Percentiles rank a stretch among this genome's conserved stretches.
Conservation (phyloP, 2,329 filamentous ascomycete species). For the Calonectria ilicicola region DNA sequence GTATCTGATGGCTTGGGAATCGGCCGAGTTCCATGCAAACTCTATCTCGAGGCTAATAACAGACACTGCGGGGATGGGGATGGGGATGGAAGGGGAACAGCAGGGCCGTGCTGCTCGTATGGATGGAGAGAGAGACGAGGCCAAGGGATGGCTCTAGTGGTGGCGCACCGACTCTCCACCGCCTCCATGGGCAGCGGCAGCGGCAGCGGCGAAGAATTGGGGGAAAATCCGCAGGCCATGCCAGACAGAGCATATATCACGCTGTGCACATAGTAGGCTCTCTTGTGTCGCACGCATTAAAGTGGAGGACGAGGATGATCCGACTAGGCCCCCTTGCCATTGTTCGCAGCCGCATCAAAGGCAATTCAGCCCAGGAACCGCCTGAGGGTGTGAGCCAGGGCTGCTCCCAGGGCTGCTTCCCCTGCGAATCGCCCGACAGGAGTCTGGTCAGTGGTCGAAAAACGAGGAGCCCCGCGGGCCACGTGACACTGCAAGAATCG, state of each 20-base stretch:
- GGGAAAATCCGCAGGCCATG: background rate
- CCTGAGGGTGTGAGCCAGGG: background rate
- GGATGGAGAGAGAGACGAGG: background rate
- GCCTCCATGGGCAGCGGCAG: background rate
- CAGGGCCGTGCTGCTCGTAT: background rate
- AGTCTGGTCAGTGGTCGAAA: conserved; percentile 4
- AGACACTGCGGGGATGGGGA: conserved; percentile 1
- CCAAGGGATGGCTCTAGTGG: background rate
- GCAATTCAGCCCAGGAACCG: conserved; percentile 13
- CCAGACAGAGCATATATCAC: too few species aligned
- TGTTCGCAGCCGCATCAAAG: conserved; percentile 6
- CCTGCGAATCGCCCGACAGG: conserved; percentile 10
- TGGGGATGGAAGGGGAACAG: background rate
- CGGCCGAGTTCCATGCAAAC: conserved; percentile 3
- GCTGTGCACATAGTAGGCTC: too few species aligned
- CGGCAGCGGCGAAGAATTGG: background rate
- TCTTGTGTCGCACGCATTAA: background rate
- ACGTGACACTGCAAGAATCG: conserved; percentile 46
- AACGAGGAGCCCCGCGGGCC: conserved; percentile 44
- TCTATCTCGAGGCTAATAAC: conserved; percentile 2
- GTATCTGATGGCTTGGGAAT: background rate
- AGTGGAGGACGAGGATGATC: conserved; percentile 6
- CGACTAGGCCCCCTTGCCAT: conserved; percentile 10
- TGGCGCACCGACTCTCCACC: background rate
- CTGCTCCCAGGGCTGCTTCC: background rate